These are phyloP conservation scores for Wickerhamiella hasegawae DNA, from an alignment of 805 yeast species.

Conservation along the genomic window DNA sequence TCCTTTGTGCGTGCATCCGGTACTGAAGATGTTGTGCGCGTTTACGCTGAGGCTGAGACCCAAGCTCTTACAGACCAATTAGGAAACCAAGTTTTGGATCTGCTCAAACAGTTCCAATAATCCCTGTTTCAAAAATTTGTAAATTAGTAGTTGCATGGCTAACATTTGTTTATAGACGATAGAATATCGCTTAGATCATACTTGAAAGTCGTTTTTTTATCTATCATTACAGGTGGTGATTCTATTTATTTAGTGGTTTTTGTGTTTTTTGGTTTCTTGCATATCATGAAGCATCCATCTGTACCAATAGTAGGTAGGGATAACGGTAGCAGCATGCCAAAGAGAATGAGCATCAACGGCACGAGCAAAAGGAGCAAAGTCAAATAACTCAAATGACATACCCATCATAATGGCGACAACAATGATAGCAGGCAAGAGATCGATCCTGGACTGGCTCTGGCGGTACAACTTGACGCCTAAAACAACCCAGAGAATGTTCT, in stretches of 20 bases:
- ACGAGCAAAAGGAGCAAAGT: constrained; percentile 58
- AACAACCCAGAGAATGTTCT: constrained; percentile 40
- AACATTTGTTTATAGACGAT: too few relatives aligned
- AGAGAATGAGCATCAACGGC: constrained; percentile 81
- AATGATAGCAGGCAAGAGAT: constrained; percentile 35
- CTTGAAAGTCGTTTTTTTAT: too few relatives aligned
- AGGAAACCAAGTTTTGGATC: constrained; percentile 19
- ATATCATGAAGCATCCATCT: constrained; percentile 28
- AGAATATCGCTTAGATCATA: too few relatives aligned
- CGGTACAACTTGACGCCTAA: constrained; percentile 16
- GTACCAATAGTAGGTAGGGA: constrained; percentile 68
- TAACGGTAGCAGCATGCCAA: constrained; percentile 82
- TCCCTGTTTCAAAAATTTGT: background rate
- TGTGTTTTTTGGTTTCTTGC: background rate
- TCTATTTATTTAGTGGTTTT: background rate
- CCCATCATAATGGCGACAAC: constrained; percentile 46
- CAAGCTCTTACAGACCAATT: constrained; percentile 32
- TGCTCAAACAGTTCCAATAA: constrained; percentile 10
- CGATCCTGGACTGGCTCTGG: constrained; percentile 19
- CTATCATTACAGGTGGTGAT: too few relatives aligned
- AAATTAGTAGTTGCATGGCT: too few relatives aligned
- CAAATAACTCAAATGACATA: constrained; percentile 82
- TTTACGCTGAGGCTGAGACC: constrained; percentile 76
- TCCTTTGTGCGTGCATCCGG: constrained; percentile 95
- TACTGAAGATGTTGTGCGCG: constrained; percentile 93